A percentile compares a stretch with the other conserved stretches of the same genome.
phyloP scores from a whole-genome alignment of 108 stramenopile species.

The Seminavis robusta region DNA sequence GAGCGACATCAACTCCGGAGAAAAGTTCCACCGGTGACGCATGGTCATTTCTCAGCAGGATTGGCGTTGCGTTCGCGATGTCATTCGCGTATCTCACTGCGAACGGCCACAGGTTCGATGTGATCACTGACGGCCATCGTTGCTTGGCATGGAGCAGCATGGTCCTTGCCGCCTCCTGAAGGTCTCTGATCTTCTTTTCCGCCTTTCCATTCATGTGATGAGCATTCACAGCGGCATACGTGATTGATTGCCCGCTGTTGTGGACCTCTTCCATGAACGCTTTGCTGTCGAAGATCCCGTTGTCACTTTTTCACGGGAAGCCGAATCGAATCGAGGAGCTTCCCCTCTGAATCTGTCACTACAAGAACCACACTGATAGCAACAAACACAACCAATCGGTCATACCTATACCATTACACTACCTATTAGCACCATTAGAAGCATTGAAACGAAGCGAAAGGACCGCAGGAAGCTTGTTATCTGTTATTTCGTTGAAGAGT shows the following conservation, averaged over 20 bases:
- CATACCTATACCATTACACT: too few species aligned
- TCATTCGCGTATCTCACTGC: conserved; percentile 14
- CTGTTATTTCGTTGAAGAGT: too few species aligned
- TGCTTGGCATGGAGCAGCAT: conserved; percentile 25
- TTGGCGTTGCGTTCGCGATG: neutral
- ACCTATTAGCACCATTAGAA: too few species aligned
- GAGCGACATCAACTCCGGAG: neutral
- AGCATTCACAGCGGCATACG: conserved; percentile 30
- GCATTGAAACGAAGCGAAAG: too few species aligned
- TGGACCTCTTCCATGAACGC: neutral
- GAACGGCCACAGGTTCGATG: conserved; percentile 30
- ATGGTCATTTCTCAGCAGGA: neutral
- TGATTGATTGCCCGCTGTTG: conserved; percentile 2
- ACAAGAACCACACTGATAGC: too few species aligned
- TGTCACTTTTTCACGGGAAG: too few species aligned
- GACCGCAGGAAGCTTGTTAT: too few species aligned
- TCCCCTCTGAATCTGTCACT: too few species aligned
- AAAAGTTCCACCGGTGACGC: conserved; percentile 2
- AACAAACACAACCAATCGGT: too few species aligned
- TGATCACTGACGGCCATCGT: conserved; percentile 26
- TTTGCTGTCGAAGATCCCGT: conserved; percentile 8
- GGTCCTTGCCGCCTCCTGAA: conserved; percentile 25
- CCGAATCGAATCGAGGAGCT: too few species aligned
- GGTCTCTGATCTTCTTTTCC: conserved; percentile 30
- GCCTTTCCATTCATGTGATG: conserved; percentile 42